These are phyloP conservation scores for Fragaria nilgerrensis DNA, from an alignment of 306 rosid species.

Conservation along the genomic window DNA sequence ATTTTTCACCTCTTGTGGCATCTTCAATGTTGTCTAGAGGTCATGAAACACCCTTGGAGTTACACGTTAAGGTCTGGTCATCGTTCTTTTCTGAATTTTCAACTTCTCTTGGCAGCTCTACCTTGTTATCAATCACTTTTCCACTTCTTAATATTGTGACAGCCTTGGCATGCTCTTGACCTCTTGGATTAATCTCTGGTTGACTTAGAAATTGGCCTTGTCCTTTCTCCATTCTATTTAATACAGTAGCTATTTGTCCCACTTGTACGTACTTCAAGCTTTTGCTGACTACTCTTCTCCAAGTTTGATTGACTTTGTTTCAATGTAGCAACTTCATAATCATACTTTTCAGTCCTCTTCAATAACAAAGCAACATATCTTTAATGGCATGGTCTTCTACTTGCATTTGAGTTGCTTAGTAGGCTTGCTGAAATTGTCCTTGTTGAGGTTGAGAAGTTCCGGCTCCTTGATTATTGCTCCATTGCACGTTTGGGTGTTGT, in stretches of 20 bases:
- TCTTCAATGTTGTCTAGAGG: too few relatives aligned
- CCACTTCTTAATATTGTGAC: too few relatives aligned
- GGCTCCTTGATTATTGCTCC: not conserved
- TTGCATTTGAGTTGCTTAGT: not conserved
- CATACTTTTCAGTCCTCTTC: too few relatives aligned
- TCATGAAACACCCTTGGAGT: too few relatives aligned
- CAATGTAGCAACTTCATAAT: too few relatives aligned
- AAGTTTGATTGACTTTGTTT: not conserved
- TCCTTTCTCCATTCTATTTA: not conserved
- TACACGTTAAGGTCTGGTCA: too few relatives aligned
- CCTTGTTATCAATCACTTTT: too few relatives aligned
- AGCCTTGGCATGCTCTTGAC: too few relatives aligned
- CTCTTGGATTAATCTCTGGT: not conserved
- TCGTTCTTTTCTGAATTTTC: too few relatives aligned
- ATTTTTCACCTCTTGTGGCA: too few relatives aligned
- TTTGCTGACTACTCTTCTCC: too few relatives aligned
- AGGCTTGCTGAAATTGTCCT: not conserved
- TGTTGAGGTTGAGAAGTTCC: not conserved
- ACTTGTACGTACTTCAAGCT: not conserved
- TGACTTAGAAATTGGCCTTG: not conserved
- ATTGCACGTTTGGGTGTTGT: not conserved
- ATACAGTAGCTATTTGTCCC: not conserved
- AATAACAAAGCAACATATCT: not conserved
- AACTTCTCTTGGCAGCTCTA: too few relatives aligned
- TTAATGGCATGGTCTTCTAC: not conserved